Conservation (phyloP, 768 basidiomycete genomes). For the Antrodiella citrinella region DNA sequence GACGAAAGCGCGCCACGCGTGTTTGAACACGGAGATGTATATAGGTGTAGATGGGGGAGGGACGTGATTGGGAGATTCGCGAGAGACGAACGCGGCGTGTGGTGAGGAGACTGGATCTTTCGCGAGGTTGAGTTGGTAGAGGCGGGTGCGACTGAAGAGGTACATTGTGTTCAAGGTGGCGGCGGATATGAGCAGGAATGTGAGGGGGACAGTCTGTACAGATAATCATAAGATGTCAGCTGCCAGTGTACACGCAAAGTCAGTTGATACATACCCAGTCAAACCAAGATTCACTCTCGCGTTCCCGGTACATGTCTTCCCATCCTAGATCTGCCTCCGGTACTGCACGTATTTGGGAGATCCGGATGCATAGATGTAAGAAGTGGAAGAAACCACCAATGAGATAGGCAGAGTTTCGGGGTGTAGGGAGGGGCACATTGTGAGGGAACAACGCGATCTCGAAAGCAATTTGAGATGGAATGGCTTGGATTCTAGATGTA, state of each 20-base stretch:
- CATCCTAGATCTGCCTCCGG: conserved; percentile 66
- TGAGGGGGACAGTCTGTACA: conserved; percentile 62
- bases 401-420: conserved; percentile 57
- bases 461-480: conserved; percentile 70
- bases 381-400: conserved; percentile 60
- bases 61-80: conserved; percentile 12
- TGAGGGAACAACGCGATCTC: conserved; percentile 78
- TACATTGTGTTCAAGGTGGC: conserved; percentile 57
- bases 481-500: conserved; percentile 45
- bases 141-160: conserved; percentile 59
- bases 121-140: conserved; percentile 61
- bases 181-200: conserved; percentile 43
- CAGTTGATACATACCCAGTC: conserved; percentile 77
- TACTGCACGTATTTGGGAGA: conserved; percentile 46
- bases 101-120: conserved; percentile 62
- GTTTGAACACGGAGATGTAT: conserved; percentile 12
- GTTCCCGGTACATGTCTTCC: conserved; percentile 72
- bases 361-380: conserved; percentile 56
- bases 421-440: conserved; percentile 65
- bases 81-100: conserved; percentile 58
- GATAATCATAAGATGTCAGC: too few species aligned
- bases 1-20: conserved; percentile 43
- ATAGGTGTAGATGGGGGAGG: conserved; percentile 22
- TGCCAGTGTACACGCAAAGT: conserved; percentile 2
- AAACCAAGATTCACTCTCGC: conserved; percentile 59